phyloP scores from a whole-genome alignment of 2,329 filamentous ascomycete species.

The Nigrospora oryzae region DNA sequence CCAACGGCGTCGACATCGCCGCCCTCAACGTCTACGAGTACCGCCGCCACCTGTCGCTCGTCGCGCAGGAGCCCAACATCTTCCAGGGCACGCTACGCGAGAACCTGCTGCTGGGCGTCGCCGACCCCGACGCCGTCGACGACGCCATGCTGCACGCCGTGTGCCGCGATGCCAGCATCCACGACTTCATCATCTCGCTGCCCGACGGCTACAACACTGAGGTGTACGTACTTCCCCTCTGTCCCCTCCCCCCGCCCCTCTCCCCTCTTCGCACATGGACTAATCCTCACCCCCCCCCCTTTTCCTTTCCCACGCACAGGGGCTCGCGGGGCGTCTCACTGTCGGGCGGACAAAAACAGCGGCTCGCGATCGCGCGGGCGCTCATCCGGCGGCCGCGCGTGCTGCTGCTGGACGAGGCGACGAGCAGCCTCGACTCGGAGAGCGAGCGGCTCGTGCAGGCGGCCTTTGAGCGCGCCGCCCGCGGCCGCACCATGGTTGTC shows the following conservation, averaged over 20 bases:
- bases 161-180: conserved; percentile 56
- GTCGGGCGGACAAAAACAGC: conserved; percentile 66
- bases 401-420: conserved; percentile 65
- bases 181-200: conserved; percentile 70
- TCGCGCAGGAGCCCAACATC: conserved; percentile 66
- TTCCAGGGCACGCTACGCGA: conserved; percentile 57
- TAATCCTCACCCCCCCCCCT: conserved; percentile 63
- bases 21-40: conserved; percentile 53
- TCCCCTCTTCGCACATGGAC: conserved; percentile 24
- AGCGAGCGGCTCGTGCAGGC: conserved; percentile 49
- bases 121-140: conserved; percentile 37
- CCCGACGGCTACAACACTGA: conserved; percentile 89
- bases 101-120: conserved; percentile 60
- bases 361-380: conserved; percentile 61
- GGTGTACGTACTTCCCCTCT: conserved; percentile 32
- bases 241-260: too few relatives aligned
- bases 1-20: conserved; percentile 52
- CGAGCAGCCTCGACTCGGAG: conserved; percentile 58
- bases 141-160: conserved; percentile 43
- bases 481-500: conserved; percentile 59
- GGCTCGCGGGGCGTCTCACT: conserved; percentile 59
- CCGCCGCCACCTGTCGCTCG: conserved; percentile 57
- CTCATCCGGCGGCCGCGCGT: conserved; percentile 58
- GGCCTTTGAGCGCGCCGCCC: conserved; percentile 57
- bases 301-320: conserved; percentile 60